These are phyloP conservation scores for Capsella bursapastoris DNA, from an alignment of 345 rosid species.

Conservation along the genomic window DNA sequence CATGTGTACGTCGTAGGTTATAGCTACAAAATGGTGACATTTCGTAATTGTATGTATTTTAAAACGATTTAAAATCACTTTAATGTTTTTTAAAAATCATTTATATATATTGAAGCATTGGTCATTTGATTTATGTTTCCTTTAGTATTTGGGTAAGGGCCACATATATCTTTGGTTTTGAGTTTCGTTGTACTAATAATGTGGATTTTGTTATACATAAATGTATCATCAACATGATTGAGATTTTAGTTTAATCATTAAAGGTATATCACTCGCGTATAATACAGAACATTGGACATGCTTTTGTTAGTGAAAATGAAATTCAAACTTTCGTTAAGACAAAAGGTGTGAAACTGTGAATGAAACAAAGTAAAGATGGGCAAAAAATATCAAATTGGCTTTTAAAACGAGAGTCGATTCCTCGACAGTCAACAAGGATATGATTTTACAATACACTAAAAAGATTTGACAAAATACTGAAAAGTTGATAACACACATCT, in stretches of 20 bases:
- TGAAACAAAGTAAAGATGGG: too few relatives aligned
- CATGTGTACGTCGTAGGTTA: constrained; percentile 15
- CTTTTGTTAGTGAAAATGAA: too few relatives aligned
- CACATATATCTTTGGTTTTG: background rate
- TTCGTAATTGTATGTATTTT: background rate
- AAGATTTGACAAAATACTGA: background rate
- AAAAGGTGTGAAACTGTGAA: too few relatives aligned
- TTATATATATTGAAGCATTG: background rate
- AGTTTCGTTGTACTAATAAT: background rate
- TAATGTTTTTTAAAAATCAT: background rate
- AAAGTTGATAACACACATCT: background rate
- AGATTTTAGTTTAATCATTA: background rate
- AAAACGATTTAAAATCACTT: background rate
- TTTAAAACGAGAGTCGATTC: background rate
- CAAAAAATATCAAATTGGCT: too few relatives aligned
- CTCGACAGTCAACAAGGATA: background rate
- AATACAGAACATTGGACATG: too few relatives aligned
- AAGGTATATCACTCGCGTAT: background rate
- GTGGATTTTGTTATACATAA: constrained; percentile 12
- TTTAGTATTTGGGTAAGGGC: background rate
- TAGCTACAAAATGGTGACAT: background rate
- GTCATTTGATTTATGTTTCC: background rate
- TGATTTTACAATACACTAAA: background rate
- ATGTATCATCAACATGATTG: background rate
- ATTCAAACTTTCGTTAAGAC: too few relatives aligned